phyloP scores from a whole-genome alignment of 306 rosid genomes.

The Coriaria nepalensis region DNA sequence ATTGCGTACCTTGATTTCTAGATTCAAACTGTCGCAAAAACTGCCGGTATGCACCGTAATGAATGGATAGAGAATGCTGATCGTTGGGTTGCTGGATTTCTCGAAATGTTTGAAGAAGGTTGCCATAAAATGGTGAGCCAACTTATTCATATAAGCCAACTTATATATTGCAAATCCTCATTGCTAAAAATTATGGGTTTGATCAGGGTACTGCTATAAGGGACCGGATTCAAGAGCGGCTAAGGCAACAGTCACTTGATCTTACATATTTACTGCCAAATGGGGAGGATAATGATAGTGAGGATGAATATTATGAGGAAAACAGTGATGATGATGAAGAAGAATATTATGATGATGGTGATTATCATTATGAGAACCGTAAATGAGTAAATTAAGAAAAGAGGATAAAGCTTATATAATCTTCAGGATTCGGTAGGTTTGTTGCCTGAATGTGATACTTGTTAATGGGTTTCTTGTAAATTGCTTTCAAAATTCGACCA shows the following conservation, averaged over 20 bases:
- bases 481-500: too few species aligned
- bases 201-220: slow-evolving; percentile 84
- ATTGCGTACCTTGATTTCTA: slow-evolving; percentile 21
- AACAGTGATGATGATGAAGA: too few species aligned
- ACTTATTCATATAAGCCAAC: not conserved
- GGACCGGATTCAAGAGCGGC: slow-evolving; percentile 88
- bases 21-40: slow-evolving; percentile 87
- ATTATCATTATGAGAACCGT: too few species aligned
- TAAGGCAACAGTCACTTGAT: slow-evolving; percentile 25
- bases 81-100: slow-evolving; percentile 96
- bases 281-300: too few species aligned
- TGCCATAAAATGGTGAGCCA: slow-evolving; percentile 89
- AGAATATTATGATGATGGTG: too few species aligned
- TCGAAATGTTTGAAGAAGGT: slow-evolving; percentile 99
- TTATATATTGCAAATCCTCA: not conserved
- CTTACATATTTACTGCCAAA: slow-evolving; percentile 22
- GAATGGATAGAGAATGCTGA: slow-evolving; percentile 99
- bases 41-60: slow-evolving; percentile 85
- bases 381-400: too few species aligned
- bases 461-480: too few species aligned
- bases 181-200: not conserved
- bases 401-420: too few species aligned
- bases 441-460: too few species aligned
- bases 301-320: too few species aligned
- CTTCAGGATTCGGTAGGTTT: too few species aligned